Evolutionary conservation across 495 filamentous ascomycete species (phyloP), one percentile per base, ranked within the genome.

Genomic region (Ascodesmis nigricans): DNA sequence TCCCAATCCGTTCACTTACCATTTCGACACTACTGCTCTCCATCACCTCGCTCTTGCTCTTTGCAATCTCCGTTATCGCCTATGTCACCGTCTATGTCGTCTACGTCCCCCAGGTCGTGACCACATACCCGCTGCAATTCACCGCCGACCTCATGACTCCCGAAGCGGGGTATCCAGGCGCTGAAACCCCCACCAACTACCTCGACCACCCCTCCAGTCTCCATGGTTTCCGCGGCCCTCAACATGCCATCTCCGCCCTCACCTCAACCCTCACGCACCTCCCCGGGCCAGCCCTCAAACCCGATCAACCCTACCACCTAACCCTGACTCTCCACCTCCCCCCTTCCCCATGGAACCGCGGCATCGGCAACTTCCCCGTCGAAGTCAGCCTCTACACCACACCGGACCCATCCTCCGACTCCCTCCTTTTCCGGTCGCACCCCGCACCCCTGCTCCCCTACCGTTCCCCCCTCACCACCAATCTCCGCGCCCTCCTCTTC

Each of bases 11-110:
- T n/a, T n/a, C n/a, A n/a, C n/a, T n/a, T n/a, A n/a, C n/a, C n/a
- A n/a, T n/a, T n/a, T 69, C 72, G 2, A 92, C 91, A 46, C 57
- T 65, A 17, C 49, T 79, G 9, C 83, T 92, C 50, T 84, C 84
- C 58, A 63, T 67, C 50, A 23, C 40, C 19, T 29, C 36, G 4
- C 8, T 40, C 8, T 23, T 47, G 16, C 43, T 52, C 10, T 26
- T 52, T 14, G 22, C 44, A 26, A n/a, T 52, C 2, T 34, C 48
- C 4, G 32, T 33, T 0, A 13, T 23, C 16, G 21, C 71, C 4
- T 91, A 91, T 50, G 57, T 63, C 11, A 46, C 77, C 5, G 87
- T 92, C 53, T 93, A 92, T 59, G 62, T 68, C 50, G 66, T 66
- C 40, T 81, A 77, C 53, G 70, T 97, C 21, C 87, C 87, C 0